Evolutionary conservation across 305 asterid genomes (phyloP).

Genomic region (Fraxinus dipetala): DNA sequence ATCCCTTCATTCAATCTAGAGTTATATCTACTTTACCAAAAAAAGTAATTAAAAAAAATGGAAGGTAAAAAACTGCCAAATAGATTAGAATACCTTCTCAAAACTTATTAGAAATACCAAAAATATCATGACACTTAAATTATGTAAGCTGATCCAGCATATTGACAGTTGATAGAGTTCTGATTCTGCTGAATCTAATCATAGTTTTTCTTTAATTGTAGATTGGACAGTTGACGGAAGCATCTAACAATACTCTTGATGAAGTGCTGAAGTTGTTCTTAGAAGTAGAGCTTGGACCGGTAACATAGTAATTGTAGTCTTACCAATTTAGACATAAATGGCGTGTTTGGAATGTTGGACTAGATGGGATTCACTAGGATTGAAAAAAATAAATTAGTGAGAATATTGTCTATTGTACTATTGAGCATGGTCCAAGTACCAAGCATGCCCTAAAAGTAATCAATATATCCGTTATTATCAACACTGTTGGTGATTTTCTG

Average conservation of each 20-base stretch:
- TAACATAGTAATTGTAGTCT: conserved; percentile 3
- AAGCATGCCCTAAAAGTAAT: not conserved
- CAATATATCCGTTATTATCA: not conserved
- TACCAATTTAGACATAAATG: not conserved
- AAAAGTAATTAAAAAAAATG: not conserved
- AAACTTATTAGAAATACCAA: not conserved
- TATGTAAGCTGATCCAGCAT: not conserved
- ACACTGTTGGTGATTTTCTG: not conserved
- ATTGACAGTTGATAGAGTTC: conserved; percentile 5
- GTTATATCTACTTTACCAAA: not conserved
- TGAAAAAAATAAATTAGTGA: not conserved
- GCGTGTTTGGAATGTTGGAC: not conserved
- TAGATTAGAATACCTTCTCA: not conserved
- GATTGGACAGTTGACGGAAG: conserved; percentile 30
- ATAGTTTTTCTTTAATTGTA: conserved; percentile 12
- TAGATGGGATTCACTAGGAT: not conserved
- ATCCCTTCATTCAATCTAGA: not conserved
- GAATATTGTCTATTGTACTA: not conserved
- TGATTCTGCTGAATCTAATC: not conserved
- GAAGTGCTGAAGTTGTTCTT: conserved; percentile 29
- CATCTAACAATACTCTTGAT: conserved; percentile 20
- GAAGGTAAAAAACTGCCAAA: not conserved
- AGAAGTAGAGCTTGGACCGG: conserved; percentile 31
- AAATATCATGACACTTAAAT: not conserved
- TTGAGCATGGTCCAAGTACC: not conserved